Evolutionary conservation across 768 basidiomycete species (phyloP), one percentile per base, ranked within the genome.

Genomic region (Vishniacozyma victoriae): DNA sequence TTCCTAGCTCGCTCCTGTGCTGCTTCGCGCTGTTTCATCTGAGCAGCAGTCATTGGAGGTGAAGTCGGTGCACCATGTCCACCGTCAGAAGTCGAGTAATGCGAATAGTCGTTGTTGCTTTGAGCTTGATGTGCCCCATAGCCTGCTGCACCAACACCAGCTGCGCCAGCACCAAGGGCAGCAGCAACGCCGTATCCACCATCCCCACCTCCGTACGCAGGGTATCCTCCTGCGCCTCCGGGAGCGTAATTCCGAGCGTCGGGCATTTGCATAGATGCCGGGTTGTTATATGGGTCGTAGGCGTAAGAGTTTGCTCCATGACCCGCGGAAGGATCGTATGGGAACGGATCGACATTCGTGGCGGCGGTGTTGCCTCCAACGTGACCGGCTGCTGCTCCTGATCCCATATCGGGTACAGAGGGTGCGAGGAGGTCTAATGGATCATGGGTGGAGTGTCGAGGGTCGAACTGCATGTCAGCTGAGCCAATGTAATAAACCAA

Each of bases 371-470:
- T 33, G 20, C 22, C 43, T 16, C 33, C 26, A 27, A 13, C 26
- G n/a, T n/a, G n/a, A 18, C 25, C 42, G 15, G 40, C 38, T 15
- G 39, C 53, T 9, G 45, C 44, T 20, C 38, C 54, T 5, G 49
- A 52, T 6, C 54, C 54, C 15, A 62, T 50, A 35, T 48, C 51
- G 14, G 62, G 57, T 1, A 61, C 60, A 4, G 62, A 62, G 14
- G 66, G 66, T 3, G 57, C 48, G 19, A 64, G 48, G 6, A 68
- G 54, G 38, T 68, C 66, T 33, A 68, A 51, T 3, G 66, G 66
- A 41, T 68, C 66, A 16, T 52, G 35, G 16, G 52, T 55, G 7
- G 66, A 68, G 35, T 68, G 63, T 23, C 50, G 50, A 6, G 65
- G 66, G 47, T 64, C 66, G 35, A 68, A 68, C 54, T 64, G 44